Conservation (phyloP, 2,329 filamentous ascomycete genomes). For the Diplocarpon rosae region DNA sequence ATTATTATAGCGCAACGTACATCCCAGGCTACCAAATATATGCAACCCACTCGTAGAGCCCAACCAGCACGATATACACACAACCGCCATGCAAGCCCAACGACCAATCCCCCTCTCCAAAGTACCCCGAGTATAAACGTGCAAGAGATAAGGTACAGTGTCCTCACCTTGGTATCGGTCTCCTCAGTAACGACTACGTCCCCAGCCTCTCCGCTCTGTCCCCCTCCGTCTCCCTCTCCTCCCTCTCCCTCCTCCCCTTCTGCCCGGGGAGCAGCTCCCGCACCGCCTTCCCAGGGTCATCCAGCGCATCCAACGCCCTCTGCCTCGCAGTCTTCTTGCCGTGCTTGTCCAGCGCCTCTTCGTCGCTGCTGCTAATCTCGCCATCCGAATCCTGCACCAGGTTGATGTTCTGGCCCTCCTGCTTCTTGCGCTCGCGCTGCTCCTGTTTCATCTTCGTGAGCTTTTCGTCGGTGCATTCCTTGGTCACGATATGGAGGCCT, state of each 20-base stretch:
- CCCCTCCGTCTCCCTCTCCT: conserved; percentile 13
- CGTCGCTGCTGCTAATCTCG: conserved; percentile 26
- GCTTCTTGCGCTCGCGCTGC: conserved; percentile 66
- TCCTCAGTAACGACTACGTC: too few species aligned
- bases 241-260: conserved; percentile 14
- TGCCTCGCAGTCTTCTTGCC: conserved; percentile 37
- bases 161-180: too few species aligned
- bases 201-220: conserved; percentile 8
- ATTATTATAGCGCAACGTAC: too few species aligned
- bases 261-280: conserved; percentile 19
- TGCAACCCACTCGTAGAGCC: too few species aligned
- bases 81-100: too few species aligned
- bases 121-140: too few species aligned
- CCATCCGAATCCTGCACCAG: conserved; percentile 43
- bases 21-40: too few species aligned
- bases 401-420: conserved; percentile 38
- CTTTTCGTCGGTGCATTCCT: conserved; percentile 69
- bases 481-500: conserved; percentile 59
- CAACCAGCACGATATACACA: too few species aligned
- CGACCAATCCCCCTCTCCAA: too few species aligned
- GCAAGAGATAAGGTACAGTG: too few species aligned
- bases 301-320: conserved; percentile 36
- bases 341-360: conserved; percentile 26
- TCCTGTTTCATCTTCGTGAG: conserved; percentile 65
- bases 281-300: conserved; percentile 19